These are phyloP conservation scores for Myrmaecium sp. DNA, from an alignment of 2,329 filamentous ascomycete genomes.

Conservation along the genomic window DNA sequence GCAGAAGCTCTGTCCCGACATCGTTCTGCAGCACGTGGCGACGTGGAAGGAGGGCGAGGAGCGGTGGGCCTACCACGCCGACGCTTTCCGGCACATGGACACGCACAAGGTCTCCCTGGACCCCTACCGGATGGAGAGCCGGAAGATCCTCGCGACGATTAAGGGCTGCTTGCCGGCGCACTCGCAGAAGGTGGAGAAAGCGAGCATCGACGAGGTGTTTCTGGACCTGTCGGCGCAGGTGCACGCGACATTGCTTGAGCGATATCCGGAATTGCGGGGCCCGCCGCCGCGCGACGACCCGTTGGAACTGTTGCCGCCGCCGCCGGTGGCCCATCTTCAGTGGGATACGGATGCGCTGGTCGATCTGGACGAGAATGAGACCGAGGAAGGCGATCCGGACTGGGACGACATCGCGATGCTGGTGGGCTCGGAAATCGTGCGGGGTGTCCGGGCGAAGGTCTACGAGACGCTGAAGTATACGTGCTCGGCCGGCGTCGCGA, in stretches of 20 bases:
- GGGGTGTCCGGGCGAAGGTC: conserved; percentile 53
- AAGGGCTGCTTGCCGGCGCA: conserved; percentile 52
- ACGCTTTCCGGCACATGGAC: conserved; percentile 61
- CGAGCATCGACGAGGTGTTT: conserved; percentile 90
- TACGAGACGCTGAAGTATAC: conserved; percentile 64
- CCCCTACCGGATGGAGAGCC: conserved; percentile 72
- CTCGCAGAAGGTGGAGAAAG: conserved; percentile 71
- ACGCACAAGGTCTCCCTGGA: conserved; percentile 91
- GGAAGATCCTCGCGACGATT: conserved; percentile 64
- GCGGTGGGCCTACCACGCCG: conserved; percentile 78
- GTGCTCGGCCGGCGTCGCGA: conserved; percentile 74
- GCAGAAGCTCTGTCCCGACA: conserved; percentile 65
- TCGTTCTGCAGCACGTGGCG: conserved; percentile 82
- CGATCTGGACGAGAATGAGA: conserved; percentile 54
- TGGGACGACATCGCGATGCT: conserved; percentile 80
- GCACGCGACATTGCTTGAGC: conserved; percentile 53
- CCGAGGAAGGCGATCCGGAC: conserved; percentile 68
- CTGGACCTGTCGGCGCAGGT: conserved; percentile 78
- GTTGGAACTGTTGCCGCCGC: conserved; percentile 53
- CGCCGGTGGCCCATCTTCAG: conserved; percentile 56
- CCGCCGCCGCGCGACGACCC: conserved; percentile 59
- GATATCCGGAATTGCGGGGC: conserved; percentile 55
- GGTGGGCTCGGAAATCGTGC: conserved; percentile 77
- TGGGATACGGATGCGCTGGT: conserved; percentile 74
- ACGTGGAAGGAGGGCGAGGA: conserved; percentile 88